Base-by-base conservation (phyloP, 2,329 filamentous ascomycete species). In the Cladosporium austrohemisphaericum region DNA sequence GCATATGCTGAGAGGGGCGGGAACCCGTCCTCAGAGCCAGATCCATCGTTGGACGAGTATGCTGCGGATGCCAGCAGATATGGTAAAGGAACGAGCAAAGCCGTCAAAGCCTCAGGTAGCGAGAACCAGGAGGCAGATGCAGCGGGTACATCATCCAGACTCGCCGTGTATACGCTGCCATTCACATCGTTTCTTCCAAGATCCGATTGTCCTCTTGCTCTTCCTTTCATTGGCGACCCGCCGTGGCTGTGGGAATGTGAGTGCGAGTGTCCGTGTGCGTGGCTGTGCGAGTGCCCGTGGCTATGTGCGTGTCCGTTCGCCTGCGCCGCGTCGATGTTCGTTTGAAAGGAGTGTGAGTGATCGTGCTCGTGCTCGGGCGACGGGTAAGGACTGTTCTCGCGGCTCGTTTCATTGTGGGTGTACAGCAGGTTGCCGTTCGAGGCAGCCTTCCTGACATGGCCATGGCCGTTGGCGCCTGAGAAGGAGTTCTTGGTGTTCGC, bases 51-150 rank as follows among this genome's bases (percentile, higher is more conserved):
- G n/a, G 56, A 55, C 6, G 69, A 70, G 53, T 72, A 75, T 48
- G 71, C 71, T 13, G 73, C 60, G 5, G 73, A 72, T 5, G 71
- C 72, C 44, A 77, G 64, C 46, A 76, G 55, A 50, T 69, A 76
- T 5, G 75, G 75, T 20, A 77, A 63, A 6, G 74, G 73, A 20
- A 77, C 64, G 23, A 80, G 64, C 47, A 77, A 56, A 19, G 75
- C 76, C 4, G 75, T 75, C 49, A 78, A 53, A 4, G 73, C 63
- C 59, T 80, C 76, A 20, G 70, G 65, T 13, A 74, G 70, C 10
- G 61, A 62, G 52, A 65, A 62, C 57, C 58, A 64, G 44, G 57
- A 56, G 7, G 53, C 36, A 18, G 49, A 56, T 9, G 55, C 57
- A 23, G 57, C 33, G 9, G 50, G 52, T 36, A 56, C 46, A 18